Base-by-base conservation (phyloP, 1,139 yeast genomes). In the Pichia sp. region DNA sequence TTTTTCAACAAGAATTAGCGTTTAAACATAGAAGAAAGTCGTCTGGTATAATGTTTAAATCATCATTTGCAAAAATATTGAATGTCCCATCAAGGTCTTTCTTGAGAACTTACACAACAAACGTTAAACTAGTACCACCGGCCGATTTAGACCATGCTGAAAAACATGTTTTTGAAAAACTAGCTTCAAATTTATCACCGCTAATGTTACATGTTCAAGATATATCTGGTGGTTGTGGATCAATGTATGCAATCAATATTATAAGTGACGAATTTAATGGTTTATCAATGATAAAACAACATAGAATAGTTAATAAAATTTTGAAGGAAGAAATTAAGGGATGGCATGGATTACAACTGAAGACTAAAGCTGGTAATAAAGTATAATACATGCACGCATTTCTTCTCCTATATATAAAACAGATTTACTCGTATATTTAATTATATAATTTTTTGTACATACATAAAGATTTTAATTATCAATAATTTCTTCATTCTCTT, bases 191-290 rank as follows among this genome's bases (percentile, higher is more conserved):
- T 48, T 76, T 89, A 45, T 57, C 68, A 16, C 96, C 97, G 1
- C 63, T 68, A 32, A 68, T 67, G 40, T 68, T 89, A 44, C 73
- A 74, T 44, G 96, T 90, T 11, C 72, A 73, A 55, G 98, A 92
- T 63, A 82, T 90, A 6, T 82, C 94, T 25, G 97, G 89, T 23
- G 98, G 99, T 0, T 94, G 98, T 69, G 99, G 99, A 0, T 89
- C 97, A 4, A 92, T 92, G 97, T 94, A 88, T 68, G 89, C 96
- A 42, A 92, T 92, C 45, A 71, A 76, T 52, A 78, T 94, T 23
- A 85, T 82, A 39, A 83, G 95, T 49, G 72, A 71, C 2, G 71
- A 79, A 60, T 92, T 92, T 68, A 80, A 84, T 58, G 96, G 95
- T 0, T 64, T 86, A 40, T 72, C 87, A 3, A 86, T 87, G 81